A percentile compares a stretch with the other conserved stretches of the same genome.
Conservation (phyloP, 2,329 filamentous ascomycete genomes). For the Fusarium domesticum region DNA sequence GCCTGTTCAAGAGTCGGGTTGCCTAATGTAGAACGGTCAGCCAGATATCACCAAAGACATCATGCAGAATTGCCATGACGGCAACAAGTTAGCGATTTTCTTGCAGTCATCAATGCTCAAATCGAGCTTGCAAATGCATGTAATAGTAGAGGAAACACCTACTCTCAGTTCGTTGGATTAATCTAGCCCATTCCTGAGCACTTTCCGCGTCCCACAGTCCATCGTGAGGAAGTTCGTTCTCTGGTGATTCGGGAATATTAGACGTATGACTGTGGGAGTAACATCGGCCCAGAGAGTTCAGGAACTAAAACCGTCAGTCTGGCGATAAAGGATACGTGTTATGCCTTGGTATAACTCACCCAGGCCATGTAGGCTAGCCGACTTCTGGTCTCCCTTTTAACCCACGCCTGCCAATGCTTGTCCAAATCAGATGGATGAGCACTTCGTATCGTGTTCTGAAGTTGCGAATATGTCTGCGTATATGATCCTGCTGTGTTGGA, state of each 20-base stretch:
- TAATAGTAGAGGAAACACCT: background rate
- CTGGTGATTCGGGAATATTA: background rate
- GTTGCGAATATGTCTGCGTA: background rate
- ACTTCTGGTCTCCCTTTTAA: constrained; percentile 7
- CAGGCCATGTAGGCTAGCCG: constrained; percentile 13
- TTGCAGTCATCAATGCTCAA: too few relatives aligned
- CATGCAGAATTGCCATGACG: too few relatives aligned
- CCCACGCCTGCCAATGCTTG: constrained; percentile 4
- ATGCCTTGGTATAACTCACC: constrained; percentile 9
- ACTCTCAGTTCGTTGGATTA: constrained; percentile 1
- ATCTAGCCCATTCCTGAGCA: constrained; percentile 2
- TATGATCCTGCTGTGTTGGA: background rate
- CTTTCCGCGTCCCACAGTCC: constrained; percentile 6
- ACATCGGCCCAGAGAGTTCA: constrained; percentile 7
- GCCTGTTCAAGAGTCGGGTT: constrained; percentile 15
- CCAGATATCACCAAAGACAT: background rate
- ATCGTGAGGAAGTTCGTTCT: constrained; percentile 9
- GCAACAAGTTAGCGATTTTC: too few relatives aligned
- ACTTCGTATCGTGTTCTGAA: background rate
- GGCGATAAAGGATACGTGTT: background rate
- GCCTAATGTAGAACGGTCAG: constrained; percentile 10
- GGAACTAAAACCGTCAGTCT: constrained; percentile 1
- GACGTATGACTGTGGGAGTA: constrained; percentile 3
- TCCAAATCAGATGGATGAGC: background rate
- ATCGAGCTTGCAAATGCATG: too few relatives aligned